Evolutionary conservation across 805 yeast genomes (phyloP).

Genomic region (Wickerhamiella qilinensis): DNA sequence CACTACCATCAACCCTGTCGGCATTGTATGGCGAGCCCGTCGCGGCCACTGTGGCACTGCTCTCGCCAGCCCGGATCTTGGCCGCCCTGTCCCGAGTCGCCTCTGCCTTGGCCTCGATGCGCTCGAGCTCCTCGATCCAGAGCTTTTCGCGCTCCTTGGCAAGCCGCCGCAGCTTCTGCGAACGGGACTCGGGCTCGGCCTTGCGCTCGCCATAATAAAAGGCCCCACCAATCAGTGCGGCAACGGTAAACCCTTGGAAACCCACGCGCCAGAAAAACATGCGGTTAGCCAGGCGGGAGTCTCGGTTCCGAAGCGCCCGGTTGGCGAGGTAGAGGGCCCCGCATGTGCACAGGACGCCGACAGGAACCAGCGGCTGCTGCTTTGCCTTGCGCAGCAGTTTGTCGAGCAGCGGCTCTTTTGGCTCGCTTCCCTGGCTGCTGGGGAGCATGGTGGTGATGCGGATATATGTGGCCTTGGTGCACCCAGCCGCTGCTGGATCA

Average conservation of each 20-base stretch:
- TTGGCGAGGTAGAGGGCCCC: constrained; percentile 73
- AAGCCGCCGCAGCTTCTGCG: constrained; percentile 54
- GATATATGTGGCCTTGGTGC: too few relatives aligned
- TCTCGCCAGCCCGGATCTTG: not conserved
- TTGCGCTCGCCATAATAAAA: constrained; percentile 32
- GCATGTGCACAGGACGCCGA: constrained; percentile 64
- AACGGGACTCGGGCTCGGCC: constrained; percentile 24
- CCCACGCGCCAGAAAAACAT: constrained; percentile 86
- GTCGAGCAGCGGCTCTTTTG: constrained; percentile 12
- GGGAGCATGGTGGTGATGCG: constrained; percentile 7
- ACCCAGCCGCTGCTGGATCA: too few relatives aligned
- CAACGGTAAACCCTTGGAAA: constrained; percentile 67
- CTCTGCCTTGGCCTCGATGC: constrained; percentile 49
- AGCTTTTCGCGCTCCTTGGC: constrained; percentile 71
- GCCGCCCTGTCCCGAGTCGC: constrained; percentile 2
- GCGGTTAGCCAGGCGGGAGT: constrained; percentile 58
- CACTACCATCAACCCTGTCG: too few relatives aligned
- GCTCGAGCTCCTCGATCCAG: constrained; percentile 75
- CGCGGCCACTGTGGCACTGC: too few relatives aligned
- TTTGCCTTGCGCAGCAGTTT: constrained; percentile 32
- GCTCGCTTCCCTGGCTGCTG: constrained; percentile 8
- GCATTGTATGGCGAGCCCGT: too few relatives aligned
- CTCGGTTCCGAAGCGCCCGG: constrained; percentile 54
- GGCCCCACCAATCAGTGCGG: constrained; percentile 73
- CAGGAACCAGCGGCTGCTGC: constrained; percentile 80